These are phyloP conservation scores for Lepiota brunneoincarnata DNA, from an alignment of 768 basidiomycete species.

Conservation along the genomic window DNA sequence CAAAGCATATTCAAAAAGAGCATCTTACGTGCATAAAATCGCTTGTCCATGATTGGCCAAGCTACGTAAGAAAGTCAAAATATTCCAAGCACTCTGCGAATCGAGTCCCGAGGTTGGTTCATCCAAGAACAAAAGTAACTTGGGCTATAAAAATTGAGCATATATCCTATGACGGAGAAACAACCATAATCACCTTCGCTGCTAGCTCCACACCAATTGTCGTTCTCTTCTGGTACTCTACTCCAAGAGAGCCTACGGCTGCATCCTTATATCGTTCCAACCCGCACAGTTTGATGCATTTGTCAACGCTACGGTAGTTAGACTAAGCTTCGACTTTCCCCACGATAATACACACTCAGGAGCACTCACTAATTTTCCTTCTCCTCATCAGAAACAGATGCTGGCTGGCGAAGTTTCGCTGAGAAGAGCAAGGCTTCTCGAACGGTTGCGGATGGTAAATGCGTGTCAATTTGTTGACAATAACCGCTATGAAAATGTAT, in stretches of 20 bases:
- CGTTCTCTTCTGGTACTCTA: constrained; percentile 76
- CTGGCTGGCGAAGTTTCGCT: too few species aligned
- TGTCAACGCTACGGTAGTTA: constrained; percentile 40
- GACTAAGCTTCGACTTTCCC: background rate
- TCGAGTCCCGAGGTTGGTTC: constrained; percentile 90
- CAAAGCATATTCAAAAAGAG: background rate
- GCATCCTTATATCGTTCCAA: constrained; percentile 61
- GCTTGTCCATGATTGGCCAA: constrained; percentile 83
- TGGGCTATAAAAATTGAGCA: constrained; percentile 46
- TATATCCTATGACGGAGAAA: background rate
- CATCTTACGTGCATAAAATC: constrained; percentile 79
- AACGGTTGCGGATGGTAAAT: constrained; percentile 74
- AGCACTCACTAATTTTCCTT: constrained; percentile 74
- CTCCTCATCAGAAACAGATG: constrained; percentile 60
- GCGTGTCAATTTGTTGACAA: constrained; percentile 83
- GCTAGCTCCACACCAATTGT: constrained; percentile 89
- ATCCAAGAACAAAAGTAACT: constrained; percentile 81
- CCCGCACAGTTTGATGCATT: constrained; percentile 61
- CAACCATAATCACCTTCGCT: constrained; percentile 56
- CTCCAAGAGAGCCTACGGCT: constrained; percentile 59
- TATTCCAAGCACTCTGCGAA: constrained; percentile 86
- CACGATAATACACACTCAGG: background rate
- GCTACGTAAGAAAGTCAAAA: constrained; percentile 69
- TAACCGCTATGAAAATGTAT: constrained; percentile 54
- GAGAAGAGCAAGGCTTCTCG: constrained; percentile 82